phyloP scores from a whole-genome alignment of 805 yeast genomes.

The Komagataella populi region DNA sequence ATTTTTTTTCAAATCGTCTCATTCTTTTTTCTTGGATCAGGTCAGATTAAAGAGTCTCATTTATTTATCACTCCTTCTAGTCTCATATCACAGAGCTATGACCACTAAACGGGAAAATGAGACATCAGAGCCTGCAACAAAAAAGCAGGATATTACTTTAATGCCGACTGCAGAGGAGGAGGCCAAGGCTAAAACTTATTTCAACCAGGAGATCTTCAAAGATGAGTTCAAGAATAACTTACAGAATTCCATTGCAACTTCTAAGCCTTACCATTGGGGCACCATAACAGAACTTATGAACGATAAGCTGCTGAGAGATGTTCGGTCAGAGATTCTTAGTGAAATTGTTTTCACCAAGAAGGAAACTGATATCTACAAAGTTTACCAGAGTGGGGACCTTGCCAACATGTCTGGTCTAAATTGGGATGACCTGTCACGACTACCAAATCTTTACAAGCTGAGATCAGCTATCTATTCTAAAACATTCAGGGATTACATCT shows the following conservation, averaged over 20 bases:
- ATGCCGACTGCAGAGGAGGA: conserved; percentile 20
- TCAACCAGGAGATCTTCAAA: conserved; percentile 20
- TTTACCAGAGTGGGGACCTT: conserved; percentile 78
- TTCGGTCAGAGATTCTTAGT: conserved; percentile 69
- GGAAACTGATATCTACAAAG: conserved; percentile 95
- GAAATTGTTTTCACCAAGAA: conserved; percentile 86
- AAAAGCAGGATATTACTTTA: conserved; percentile 8
- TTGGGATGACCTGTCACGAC: conserved; percentile 54
- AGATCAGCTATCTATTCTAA: conserved; percentile 83
- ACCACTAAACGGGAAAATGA: background rate
- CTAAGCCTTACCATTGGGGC: conserved; percentile 87
- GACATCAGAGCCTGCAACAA: background rate
- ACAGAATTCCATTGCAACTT: conserved; percentile 28
- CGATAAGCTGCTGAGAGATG: conserved; percentile 64
- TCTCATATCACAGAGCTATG: background rate
- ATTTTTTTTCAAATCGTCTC: background rate
- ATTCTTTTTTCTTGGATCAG: background rate
- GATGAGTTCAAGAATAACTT: conserved; percentile 23
- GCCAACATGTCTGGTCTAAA: conserved; percentile 85
- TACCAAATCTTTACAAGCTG: conserved; percentile 65
- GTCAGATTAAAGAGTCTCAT: background rate
- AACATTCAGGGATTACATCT: conserved; percentile 66
- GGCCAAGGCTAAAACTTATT: conserved; percentile 14
- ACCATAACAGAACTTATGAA: conserved; percentile 60
- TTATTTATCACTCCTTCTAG: background rate